phyloP scores from a whole-genome alignment of 495 filamentous ascomycete genomes.

The Xylaria bambusicola region DNA sequence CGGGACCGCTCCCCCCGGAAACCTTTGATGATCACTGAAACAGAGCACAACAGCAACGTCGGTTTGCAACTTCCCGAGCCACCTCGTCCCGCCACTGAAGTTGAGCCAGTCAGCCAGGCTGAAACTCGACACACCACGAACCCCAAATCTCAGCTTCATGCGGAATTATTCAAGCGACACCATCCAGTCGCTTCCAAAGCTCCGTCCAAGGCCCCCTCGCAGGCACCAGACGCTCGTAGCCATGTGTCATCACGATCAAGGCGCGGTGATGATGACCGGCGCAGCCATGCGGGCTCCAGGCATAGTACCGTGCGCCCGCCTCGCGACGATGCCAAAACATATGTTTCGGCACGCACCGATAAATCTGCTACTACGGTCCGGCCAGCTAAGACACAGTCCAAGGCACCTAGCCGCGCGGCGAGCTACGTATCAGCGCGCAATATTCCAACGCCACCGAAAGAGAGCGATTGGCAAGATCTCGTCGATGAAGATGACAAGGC shows the following conservation, averaged over 20 bases:
- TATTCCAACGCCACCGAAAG: conserved; percentile 53
- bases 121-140: conserved; percentile 23
- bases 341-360: conserved; percentile 41
- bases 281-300: conserved; percentile 26
- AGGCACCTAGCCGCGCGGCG: conserved; percentile 24
- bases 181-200: conserved; percentile 8
- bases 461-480: conserved; percentile 17
- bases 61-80: conserved; percentile 14
- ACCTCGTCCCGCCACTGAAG: background rate
- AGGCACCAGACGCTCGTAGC: conserved; percentile 32
- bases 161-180: conserved; percentile 34
- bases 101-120: conserved; percentile 27
- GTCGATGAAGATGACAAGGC: conserved; percentile 37
- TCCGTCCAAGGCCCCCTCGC: conserved; percentile 33
- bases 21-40: conserved; percentile 35
- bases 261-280: conserved; percentile 9
- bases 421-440: conserved; percentile 38
- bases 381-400: conserved; percentile 21
- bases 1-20: conserved; percentile 34
- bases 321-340: conserved; percentile 33
- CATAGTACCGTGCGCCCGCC: conserved; percentile 18
- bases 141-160: conserved; percentile 23
- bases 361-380: conserved; percentile 37
- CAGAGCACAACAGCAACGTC: conserved; percentile 25
- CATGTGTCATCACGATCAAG: conserved; percentile 14